Evolutionary conservation across 768 basidiomycete species (phyloP).

Genomic region (Rubroboletus satanas): DNA sequence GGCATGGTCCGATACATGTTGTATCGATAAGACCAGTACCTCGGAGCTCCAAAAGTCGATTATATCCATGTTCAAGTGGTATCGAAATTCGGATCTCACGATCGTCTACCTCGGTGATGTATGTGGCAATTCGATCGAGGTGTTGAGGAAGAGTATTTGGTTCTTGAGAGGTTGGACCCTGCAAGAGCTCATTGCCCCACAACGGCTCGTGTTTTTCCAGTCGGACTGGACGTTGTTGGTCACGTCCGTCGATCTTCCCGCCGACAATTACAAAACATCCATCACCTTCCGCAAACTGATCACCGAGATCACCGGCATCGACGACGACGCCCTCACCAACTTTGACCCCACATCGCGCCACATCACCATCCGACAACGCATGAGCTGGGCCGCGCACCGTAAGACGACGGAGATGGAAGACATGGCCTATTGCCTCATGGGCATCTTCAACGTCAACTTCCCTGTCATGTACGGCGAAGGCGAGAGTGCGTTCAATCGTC

Average conservation of each 20-base stretch:
- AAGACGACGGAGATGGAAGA: slow-evolving; percentile 30
- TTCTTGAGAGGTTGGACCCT: slow-evolving; percentile 26
- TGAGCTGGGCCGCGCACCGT: slow-evolving; percentile 30
- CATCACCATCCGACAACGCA: slow-evolving; percentile 16
- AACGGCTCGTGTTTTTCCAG: slow-evolving; percentile 20
- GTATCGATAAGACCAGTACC: slow-evolving; percentile 29
- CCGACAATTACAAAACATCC: slow-evolving; percentile 18
- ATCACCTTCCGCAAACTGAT: slow-evolving; percentile 11
- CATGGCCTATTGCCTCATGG: slow-evolving; percentile 28
- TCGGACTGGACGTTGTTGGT: slow-evolving; percentile 20
- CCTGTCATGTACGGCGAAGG: slow-evolving; percentile 31
- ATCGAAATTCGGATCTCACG: slow-evolving; percentile 23
- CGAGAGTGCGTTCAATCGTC: slow-evolving; percentile 23
- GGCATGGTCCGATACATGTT: slow-evolving; percentile 30
- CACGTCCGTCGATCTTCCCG: slow-evolving; percentile 12
- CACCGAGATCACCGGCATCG: slow-evolving; percentile 17
- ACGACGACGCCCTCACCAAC: slow-evolving; percentile 14
- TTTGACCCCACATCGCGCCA: slow-evolving; percentile 15
- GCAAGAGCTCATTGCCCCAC: slow-evolving; percentile 28
- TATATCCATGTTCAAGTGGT: slow-evolving; percentile 32
- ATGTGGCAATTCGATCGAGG: slow-evolving; percentile 8
- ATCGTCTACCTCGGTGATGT: slow-evolving; percentile 25
- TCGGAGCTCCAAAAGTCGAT: slow-evolving; percentile 29
- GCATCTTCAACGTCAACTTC: slow-evolving; percentile 26
- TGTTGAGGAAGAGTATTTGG: slow-evolving; percentile 20